Evolutionary conservation across 2,329 filamentous ascomycete genomes (phyloP).

Genomic region (Knoxdaviesia capensis): DNA sequence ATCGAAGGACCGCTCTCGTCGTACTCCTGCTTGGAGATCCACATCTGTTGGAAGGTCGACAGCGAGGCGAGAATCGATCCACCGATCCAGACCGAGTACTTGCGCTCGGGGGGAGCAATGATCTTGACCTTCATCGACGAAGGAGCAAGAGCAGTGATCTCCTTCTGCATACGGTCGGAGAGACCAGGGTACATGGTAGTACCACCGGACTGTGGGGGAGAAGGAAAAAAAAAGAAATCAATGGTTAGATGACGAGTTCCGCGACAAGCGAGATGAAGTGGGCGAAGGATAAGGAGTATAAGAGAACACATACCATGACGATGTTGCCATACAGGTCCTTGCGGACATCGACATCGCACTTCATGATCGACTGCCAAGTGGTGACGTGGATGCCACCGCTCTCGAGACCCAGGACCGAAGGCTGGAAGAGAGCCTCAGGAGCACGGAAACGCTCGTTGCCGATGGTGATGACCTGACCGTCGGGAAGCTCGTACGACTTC

Average conservation of each 20-base stretch:
- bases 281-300: background rate
- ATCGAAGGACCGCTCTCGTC: constrained; percentile 99
- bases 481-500: constrained; percentile 99
- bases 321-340: constrained; percentile 99
- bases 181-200: constrained; percentile 99
- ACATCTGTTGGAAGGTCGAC: constrained; percentile 99
- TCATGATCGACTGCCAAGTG: constrained; percentile 99
- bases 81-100: constrained; percentile 99
- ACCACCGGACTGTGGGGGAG: constrained; percentile 66
- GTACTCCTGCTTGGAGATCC: constrained; percentile 99
- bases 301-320: constrained; percentile 67
- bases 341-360: constrained; percentile 99
- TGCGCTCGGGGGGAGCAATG: constrained; percentile 98
- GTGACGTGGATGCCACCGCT: constrained; percentile 98
- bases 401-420: constrained; percentile 93
- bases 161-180: constrained; percentile 99
- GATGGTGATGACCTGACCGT: constrained; percentile 99
- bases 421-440: constrained; percentile 98
- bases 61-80: constrained; percentile 98
- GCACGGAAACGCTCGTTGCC: constrained; percentile 99
- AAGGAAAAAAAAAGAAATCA: constrained; percentile 11
- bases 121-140: constrained; percentile 99
- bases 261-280: background rate
- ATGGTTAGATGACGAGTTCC: background rate
- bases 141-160: constrained; percentile 97